Evolutionary conservation across 805 yeast genomes (phyloP).

Genomic region (Yarrowia deformans): DNA sequence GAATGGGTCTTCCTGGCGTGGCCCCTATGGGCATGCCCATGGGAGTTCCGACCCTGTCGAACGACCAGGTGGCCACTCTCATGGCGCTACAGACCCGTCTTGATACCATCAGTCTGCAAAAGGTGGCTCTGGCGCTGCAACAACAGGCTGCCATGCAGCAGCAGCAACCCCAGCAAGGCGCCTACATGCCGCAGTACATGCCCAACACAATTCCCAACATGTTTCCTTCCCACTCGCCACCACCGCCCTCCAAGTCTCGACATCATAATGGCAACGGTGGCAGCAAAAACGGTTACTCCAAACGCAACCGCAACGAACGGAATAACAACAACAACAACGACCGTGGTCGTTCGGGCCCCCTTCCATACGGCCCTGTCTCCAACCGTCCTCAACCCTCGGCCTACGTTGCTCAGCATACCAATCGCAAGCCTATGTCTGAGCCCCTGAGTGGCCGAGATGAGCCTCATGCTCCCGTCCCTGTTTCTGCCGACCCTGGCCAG

Average conservation of each 20-base stretch:
- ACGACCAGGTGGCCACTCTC: constrained; percentile 40
- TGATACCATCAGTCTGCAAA: constrained; percentile 77
- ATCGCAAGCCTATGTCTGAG: constrained; percentile 16
- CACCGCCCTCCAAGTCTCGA: constrained; percentile 8
- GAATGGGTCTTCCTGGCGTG: constrained; percentile 30
- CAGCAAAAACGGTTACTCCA: constrained; percentile 17
- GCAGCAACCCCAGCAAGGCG: neutral
- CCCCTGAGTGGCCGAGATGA: neutral
- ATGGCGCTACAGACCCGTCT: constrained; percentile 67
- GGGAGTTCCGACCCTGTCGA: constrained; percentile 17
- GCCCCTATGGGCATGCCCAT: constrained; percentile 18
- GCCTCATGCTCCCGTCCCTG: neutral
- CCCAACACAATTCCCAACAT: constrained; percentile 9
- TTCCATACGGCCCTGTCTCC: constrained; percentile 37
- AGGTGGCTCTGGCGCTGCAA: constrained; percentile 56
- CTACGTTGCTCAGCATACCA: constrained; percentile 9
- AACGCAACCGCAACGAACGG: constrained; percentile 8
- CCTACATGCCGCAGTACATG: constrained; percentile 21
- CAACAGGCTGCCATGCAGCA: constrained; percentile 42
- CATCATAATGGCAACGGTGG: constrained; percentile 22
- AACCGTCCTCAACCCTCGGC: constrained; percentile 24
- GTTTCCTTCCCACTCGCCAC: neutral
- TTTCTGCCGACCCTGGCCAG: constrained; percentile 10
- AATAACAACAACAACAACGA: constrained; percentile 10
- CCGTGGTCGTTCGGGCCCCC: constrained; percentile 37